phyloP scores from a whole-genome alignment of 1,284 basidiomycete species.

The Papiliotrema laurentii region DNA sequence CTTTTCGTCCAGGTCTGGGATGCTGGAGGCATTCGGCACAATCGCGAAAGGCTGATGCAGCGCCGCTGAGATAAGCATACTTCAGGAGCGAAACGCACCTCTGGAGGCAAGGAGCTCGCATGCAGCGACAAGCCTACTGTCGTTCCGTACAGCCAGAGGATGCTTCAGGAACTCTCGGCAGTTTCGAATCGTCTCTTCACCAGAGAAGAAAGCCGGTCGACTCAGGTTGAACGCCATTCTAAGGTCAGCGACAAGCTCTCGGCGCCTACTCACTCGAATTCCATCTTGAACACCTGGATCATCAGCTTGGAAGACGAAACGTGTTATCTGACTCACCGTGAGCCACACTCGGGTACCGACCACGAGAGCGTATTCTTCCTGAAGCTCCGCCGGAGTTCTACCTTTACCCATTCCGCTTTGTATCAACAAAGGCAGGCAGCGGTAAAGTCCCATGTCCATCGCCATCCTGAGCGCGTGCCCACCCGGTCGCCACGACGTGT shows the following conservation, averaged over 20 bases:
- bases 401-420: slow-evolving; percentile 64
- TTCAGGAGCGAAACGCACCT: slow-evolving; percentile 19
- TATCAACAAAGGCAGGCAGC: slow-evolving; percentile 73
- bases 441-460: slow-evolving; percentile 82
- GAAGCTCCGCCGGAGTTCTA: slow-evolving; percentile 53
- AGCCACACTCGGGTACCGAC: slow-evolving; percentile 80
- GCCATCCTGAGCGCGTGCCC: slow-evolving; percentile 80
- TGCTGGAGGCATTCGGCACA: slow-evolving; percentile 16
- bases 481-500: slow-evolving; percentile 40
- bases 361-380: slow-evolving; percentile 70
- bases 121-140: slow-evolving; percentile 84
- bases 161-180: slow-evolving; percentile 72
- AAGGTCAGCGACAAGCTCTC: not conserved
- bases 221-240: slow-evolving; percentile 55
- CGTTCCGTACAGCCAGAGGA: slow-evolving; percentile 78
- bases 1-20: slow-evolving; percentile 38
- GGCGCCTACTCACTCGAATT: slow-evolving; percentile 53
- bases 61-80: slow-evolving; percentile 17
- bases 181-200: slow-evolving; percentile 77
- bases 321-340: slow-evolving; percentile 46
- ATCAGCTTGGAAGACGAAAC: not conserved
- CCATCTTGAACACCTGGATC: slow-evolving; percentile 67
- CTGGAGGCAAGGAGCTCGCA: slow-evolving; percentile 47
- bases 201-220: slow-evolving; percentile 77
- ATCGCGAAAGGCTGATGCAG: slow-evolving; percentile 38